Conservation (phyloP, 441 rosid species). For the Erodium texanum region DNA sequence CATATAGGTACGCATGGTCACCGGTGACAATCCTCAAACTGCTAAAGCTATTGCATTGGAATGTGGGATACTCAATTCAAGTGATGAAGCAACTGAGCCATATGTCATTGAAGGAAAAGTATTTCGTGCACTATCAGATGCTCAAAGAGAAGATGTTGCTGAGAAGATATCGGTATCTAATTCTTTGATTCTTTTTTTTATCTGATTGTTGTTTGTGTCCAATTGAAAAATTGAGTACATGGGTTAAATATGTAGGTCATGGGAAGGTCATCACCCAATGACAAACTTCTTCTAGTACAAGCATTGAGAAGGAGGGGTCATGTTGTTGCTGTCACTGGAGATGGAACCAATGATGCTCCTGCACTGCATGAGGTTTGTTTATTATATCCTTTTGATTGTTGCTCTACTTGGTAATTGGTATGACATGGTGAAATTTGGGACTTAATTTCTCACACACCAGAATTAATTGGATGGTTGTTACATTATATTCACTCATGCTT, state of each 20-base stretch:
- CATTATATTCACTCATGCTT: no score
- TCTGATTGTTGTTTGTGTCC: neutral
- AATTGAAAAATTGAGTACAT: neutral
- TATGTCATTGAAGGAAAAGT: slow-evolving; percentile 72
- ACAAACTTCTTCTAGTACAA: slow-evolving; percentile 92
- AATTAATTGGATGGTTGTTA: neutral
- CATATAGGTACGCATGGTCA: slow-evolving; percentile 86
- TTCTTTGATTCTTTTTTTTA: neutral
- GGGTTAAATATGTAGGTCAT: slow-evolving; percentile 50
- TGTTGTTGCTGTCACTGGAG: slow-evolving; percentile 95
- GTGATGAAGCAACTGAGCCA: slow-evolving; percentile 54
- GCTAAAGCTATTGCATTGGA: slow-evolving; percentile 96
- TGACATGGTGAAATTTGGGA: neutral
- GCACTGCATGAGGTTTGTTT: slow-evolving; percentile 79
- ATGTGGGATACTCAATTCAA: slow-evolving; percentile 67
- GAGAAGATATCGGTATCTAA: slow-evolving; percentile 61
- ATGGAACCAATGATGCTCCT: slow-evolving; percentile 99
- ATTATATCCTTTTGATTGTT: slow-evolving; percentile 11
- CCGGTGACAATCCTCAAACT: slow-evolving; percentile 90
- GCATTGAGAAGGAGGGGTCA: slow-evolving; percentile 68
- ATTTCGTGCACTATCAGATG: slow-evolving; percentile 53
- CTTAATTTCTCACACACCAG: neutral
- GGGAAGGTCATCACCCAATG: slow-evolving; percentile 93
- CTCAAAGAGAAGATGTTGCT: slow-evolving; percentile 50
- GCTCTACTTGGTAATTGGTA: neutral